phyloP scores from a whole-genome alignment of 306 rosid genomes.

The Citrullus amarus region DNA sequence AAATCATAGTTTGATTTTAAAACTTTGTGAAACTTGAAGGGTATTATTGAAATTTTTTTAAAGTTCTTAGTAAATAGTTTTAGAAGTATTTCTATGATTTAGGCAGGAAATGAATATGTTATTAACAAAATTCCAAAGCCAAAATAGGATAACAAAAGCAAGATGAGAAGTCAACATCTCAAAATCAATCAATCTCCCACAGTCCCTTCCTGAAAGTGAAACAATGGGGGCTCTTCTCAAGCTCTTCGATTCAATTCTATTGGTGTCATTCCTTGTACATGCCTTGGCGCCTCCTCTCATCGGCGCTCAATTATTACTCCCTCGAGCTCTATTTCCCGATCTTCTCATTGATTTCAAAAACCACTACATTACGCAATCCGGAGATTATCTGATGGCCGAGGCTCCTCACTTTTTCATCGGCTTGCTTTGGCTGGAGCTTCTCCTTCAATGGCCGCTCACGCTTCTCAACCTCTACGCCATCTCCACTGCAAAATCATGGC shows the following conservation, averaged over 20 bases:
- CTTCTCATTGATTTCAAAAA: conserved; percentile 26
- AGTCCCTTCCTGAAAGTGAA: not conserved
- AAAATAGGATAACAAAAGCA: too few species aligned
- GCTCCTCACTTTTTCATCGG: conserved; percentile 61
- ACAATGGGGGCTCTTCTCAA: conserved; percentile 33
- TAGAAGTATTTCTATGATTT: too few species aligned
- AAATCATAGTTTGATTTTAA: too few species aligned
- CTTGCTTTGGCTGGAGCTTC: conserved; percentile 52
- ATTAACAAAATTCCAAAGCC: too few species aligned
- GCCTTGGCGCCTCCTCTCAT: conserved; percentile 46
- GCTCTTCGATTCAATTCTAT: conserved; percentile 30
- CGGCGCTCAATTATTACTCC: conserved; percentile 43
- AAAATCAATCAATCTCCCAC: too few species aligned
- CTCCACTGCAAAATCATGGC: conserved; percentile 41
- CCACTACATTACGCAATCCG: conserved; percentile 30
- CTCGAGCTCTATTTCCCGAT: conserved; percentile 30
- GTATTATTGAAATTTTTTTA: too few species aligned
- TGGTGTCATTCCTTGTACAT: conserved; percentile 32
- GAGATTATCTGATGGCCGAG: conserved; percentile 40
- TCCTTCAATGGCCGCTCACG: conserved; percentile 63
- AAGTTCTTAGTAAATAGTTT: too few species aligned
- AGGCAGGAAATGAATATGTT: too few species aligned
- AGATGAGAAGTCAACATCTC: too few species aligned
- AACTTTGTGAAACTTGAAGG: too few species aligned
- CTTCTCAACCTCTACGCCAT: conserved; percentile 47